Evolutionary conservation across 352 stramenopile species (phyloP), one percentile per base, ranked within the genome.

Genomic region (Phytophthora foliorum): DNA sequence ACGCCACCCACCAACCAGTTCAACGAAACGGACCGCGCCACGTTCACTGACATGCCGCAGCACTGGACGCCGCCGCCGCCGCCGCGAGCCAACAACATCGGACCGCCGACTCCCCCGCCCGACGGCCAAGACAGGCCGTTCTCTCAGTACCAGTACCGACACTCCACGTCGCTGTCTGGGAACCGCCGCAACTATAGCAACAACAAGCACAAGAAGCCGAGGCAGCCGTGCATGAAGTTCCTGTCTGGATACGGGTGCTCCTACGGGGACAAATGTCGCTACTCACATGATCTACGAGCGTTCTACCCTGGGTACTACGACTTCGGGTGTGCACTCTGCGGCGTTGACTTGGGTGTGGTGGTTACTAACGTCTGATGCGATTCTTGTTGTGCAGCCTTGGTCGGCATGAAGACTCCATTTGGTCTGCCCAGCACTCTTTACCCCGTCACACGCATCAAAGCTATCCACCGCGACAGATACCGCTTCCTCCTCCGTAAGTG

Each of bases 221-320:
- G 32, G 48, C 46, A 68, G 29, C 34, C 53, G n/a, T 92, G 84
- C 52, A 62, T 80, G 7, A 82, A 82, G 46, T 91, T 90, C 53
- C 25, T 73, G 3, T 67, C 73, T 1, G 62, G 63, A 24, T 82
- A 77, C 19, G 76, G 50, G 6, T 94, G 87, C 36, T 32, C 25
- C 4, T 93, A 87, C 29, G 87, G 85, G 5, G 48, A 57, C 31
- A 77, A 75, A 14, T 94, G 87, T 57, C 84, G 65, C 42, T 94
- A 80, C 45, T 88, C 78, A 0, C 87, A 94, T 48, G 76, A 88
- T 6, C 19, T 64, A 4, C 51, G 57, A 54, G 39, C 36, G 4
- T 57, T 72, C 50, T 74, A 72, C 42, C 59, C 72, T 9, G 50
- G 45, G 8, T 75, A 69, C 36, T 64, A 75, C 42, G 72, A 76